Evolutionary conservation across 83 land plant genomes (phyloP).

Genomic region (Diphasiastrum complanatum): DNA sequence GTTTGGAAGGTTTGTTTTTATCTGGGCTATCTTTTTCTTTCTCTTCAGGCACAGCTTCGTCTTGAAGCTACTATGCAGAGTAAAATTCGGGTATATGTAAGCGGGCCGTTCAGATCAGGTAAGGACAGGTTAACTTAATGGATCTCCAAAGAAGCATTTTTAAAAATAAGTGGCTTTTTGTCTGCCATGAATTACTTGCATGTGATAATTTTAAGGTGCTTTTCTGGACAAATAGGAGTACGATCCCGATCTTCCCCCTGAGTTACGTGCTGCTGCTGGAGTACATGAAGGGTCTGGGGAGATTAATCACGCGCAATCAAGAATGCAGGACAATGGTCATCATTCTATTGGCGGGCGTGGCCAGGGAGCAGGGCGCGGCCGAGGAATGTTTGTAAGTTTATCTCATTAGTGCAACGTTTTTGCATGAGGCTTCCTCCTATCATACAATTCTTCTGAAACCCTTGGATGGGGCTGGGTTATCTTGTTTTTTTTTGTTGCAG

Average conservation of each 20-base stretch:
- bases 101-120: constrained; percentile 94
- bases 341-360: constrained; percentile 42
- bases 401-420: too few species aligned
- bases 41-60: constrained; percentile 56
- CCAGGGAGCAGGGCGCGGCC: constrained; percentile 39
- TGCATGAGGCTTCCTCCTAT: too few species aligned
- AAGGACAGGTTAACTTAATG: not conserved
- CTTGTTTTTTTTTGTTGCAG: constrained; percentile 35
- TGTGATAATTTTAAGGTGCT: not conserved
- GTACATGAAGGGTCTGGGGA: constrained; percentile 50
- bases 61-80: constrained; percentile 95
- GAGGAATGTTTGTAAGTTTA: constrained; percentile 48
- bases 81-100: constrained; percentile 90
- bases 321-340: constrained; percentile 37
- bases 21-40: too few species aligned
- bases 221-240: constrained; percentile 48
- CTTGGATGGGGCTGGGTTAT: not conserved
- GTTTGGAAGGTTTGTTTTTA: too few species aligned
- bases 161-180: not conserved
- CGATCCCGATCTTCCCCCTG: constrained; percentile 98
- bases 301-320: constrained; percentile 16
- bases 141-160: not conserved
- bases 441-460: not conserved
- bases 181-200: not conserved
- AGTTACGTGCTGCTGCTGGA: constrained; percentile 76